Percentiles rank a stretch among this genome's conserved stretches.
Conservation (phyloP, 2,329 filamentous ascomycete genomes). For the Aspergillus latus region DNA sequence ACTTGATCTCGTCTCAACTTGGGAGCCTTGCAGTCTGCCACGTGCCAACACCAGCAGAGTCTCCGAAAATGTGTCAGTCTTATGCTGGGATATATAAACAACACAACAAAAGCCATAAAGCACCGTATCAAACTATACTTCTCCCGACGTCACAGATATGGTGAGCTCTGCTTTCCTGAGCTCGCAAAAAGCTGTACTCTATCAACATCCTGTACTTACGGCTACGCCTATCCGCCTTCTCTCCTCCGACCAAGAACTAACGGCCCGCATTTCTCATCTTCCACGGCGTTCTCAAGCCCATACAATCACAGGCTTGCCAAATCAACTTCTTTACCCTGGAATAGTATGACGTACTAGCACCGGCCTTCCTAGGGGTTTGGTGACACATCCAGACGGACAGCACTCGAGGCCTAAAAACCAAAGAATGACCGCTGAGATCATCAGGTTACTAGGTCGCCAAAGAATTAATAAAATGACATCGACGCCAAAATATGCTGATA, state of each 20-base stretch:
- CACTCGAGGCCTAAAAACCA: conserved; percentile 32
- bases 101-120: neutral
- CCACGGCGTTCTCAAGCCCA: conserved; percentile 51
- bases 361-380: conserved; percentile 46
- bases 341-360: conserved; percentile 47
- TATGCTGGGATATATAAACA: neutral
- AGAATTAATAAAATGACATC: conserved; percentile 23
- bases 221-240: conserved; percentile 31
- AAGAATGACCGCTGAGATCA: conserved; percentile 35
- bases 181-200: conserved; percentile 19
- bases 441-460: conserved; percentile 35
- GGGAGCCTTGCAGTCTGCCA: neutral
- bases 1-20: neutral
- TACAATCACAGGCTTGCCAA: conserved; percentile 47
- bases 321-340: conserved; percentile 32
- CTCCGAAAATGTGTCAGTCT: conserved; percentile 11
- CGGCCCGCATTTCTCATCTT: conserved; percentile 47
- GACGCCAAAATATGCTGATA: too few relatives aligned
- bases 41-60: neutral
- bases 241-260: conserved; percentile 16
- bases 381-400: conserved; percentile 32
- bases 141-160: conserved; percentile 8
- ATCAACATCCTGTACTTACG: conserved; percentile 23
- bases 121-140: neutral
- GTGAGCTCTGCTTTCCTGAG: conserved; percentile 21